Percentiles rank a stretch among this genome's conserved stretches.
Conservation (phyloP, 441 rosid genomes). For the Melastoma candidum region DNA sequence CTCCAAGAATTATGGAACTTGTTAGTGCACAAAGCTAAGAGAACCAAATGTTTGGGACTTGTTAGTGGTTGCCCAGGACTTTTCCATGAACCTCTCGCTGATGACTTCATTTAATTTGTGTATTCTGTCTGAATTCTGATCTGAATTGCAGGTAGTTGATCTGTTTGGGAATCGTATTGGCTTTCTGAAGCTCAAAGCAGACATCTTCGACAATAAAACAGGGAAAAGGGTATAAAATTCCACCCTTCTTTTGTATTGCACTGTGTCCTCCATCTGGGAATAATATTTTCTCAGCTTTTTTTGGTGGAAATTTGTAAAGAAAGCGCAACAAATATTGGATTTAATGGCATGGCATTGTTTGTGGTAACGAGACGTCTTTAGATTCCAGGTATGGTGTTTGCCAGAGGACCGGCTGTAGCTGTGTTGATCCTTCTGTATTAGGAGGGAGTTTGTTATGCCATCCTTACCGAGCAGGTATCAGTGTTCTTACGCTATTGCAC, state of each 20-base stretch:
- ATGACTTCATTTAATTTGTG: too few species aligned
- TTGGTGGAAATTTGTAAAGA: background rate
- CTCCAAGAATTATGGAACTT: too few species aligned
- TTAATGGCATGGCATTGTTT: background rate
- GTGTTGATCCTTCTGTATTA: conserved; percentile 74
- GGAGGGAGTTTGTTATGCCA: conserved; percentile 57
- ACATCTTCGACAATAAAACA: conserved; percentile 47
- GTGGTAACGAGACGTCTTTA: conserved; percentile 31
- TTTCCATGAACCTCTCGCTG: too few species aligned
- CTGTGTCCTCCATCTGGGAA: too few species aligned
- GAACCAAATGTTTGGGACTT: too few species aligned
- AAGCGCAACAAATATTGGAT: conserved; percentile 9
- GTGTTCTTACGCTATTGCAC: too few species aligned
- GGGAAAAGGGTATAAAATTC: conserved; percentile 51
- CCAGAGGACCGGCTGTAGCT: conserved; percentile 88
- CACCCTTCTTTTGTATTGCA: conserved; percentile 4
- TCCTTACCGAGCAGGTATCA: conserved; percentile 85
- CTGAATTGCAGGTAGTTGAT: conserved; percentile 66
- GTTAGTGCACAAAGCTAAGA: too few species aligned
- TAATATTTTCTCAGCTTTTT: too few species aligned
- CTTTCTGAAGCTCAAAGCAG: conserved; percentile 81
- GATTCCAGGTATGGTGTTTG: conserved; percentile 94
- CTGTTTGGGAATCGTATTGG: conserved; percentile 78
- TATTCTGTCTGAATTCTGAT: too few species aligned
- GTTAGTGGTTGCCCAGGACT: too few species aligned